These are phyloP conservation scores for Barnettozyma sp. DNA, from an alignment of 805 yeast species.

Conservation along the genomic window DNA sequence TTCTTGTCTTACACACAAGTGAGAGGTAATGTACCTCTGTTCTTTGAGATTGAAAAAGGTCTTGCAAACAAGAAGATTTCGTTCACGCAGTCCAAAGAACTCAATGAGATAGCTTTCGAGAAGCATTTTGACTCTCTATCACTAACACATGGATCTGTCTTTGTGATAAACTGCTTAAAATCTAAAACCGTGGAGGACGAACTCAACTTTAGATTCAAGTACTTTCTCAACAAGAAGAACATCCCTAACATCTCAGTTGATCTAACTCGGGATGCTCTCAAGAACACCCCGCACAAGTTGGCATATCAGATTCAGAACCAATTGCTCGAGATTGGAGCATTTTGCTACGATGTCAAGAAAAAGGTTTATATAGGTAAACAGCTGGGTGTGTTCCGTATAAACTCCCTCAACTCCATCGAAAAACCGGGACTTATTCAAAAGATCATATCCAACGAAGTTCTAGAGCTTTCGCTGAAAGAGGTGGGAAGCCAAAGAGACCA, in stretches of 20 bases:
- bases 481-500: constrained; percentile 31
- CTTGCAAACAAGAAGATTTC: constrained; percentile 74
- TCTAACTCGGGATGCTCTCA: constrained; percentile 30
- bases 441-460: constrained; percentile 64
- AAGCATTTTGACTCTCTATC: constrained; percentile 69
- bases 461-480: constrained; percentile 36
- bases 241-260: constrained; percentile 33
- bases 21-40: constrained; percentile 88
- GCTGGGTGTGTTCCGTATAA: constrained; percentile 83
- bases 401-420: constrained; percentile 86
- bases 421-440: constrained; percentile 70
- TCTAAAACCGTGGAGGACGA: constrained; percentile 69
- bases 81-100: constrained; percentile 71
- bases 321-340: constrained; percentile 78
- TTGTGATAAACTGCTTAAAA: constrained; percentile 65
- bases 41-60: constrained; percentile 86
- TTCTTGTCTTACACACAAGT: constrained; percentile 75
- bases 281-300: constrained; percentile 31
- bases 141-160: constrained; percentile 77
- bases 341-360: constrained; percentile 56
- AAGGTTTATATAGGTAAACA: constrained; percentile 69
- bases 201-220: constrained; percentile 52
- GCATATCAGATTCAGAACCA: constrained; percentile 56
- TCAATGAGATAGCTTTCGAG: constrained; percentile 81
- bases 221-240: constrained; percentile 38